Evolutionary conservation across 257 asterid species (phyloP), one percentile per base, ranked within the genome.

Genomic region (Ehretia macrophylla): DNA sequence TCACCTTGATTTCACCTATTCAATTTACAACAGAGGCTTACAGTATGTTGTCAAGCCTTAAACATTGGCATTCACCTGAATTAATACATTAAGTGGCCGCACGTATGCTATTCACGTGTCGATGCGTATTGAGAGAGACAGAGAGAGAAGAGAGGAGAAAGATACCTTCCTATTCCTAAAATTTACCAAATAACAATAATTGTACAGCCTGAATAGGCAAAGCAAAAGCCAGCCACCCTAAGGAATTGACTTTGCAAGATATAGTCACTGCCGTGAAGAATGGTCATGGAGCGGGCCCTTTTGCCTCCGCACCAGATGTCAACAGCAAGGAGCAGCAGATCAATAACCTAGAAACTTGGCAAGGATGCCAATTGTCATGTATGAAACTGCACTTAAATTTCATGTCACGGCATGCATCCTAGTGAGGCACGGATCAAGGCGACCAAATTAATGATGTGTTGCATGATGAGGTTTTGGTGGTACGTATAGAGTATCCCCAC

Each of bases 391-490:
- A 20, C 14, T 4, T 0, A 9, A 46, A 46, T 17, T 18, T 47
- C 54, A 19, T 17, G 5, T 4, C 5, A 49, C 0, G 20, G 23
- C 10, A 10, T 1, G 9, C 54, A 11, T n/a, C 20, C 22, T 16
- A 11, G 19, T 35, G 53, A 19, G 37, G 57, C 44, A 21, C 22
- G 52, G 8, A 13, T 40, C 35, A 46, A 22, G 19, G 17, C 11
- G 14, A 60, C 27, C 54, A 13, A 16, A 48, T 81, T 73, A 83
- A 19, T 69, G 82, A 71, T 65, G 79, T 9, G 77, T 71, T 17
- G 85, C 66, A 67, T 67, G 79, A 32, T 85, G 80, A 50, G 90
- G 81, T 57, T 78, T 82, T 17, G 96, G 93, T 48, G 86, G 90
- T 49, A 65, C 79, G 59, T 81, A 81, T 58, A 75, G 63, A 38